Percentiles rank a stretch among this genome's conserved stretches.
These are phyloP conservation scores for Colletotrichum navitas DNA, from an alignment of 2,329 filamentous ascomycete genomes.

Conservation along the genomic window DNA sequence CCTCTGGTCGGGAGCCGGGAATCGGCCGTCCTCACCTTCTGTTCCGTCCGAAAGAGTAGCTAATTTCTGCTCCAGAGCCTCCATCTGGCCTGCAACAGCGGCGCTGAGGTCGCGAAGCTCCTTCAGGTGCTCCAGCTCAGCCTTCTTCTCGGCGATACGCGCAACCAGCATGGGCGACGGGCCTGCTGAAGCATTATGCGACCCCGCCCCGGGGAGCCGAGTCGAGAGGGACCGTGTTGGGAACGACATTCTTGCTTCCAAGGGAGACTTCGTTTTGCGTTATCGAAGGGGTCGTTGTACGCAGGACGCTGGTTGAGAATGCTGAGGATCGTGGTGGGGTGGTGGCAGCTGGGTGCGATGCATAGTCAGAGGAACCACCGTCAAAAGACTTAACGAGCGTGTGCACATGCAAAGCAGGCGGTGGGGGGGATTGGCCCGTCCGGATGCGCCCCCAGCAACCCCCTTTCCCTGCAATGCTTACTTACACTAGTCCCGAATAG, in stretches of 20 bases:
- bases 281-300: not conserved
- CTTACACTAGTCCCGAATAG: constrained; percentile 38
- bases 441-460: constrained; percentile 40
- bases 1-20: not conserved
- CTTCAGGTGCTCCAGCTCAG: constrained; percentile 82
- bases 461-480: constrained; percentile 3
- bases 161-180: constrained; percentile 79
- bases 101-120: constrained; percentile 84
- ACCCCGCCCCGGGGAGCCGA: constrained; percentile 74
- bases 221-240: constrained; percentile 70
- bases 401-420: constrained; percentile 34
- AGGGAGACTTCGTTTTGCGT: not conserved
- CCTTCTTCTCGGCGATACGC: constrained; percentile 87
- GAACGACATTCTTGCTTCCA: constrained; percentile 62
- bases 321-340: constrained; percentile 1
- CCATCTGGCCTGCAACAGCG: constrained; percentile 84
- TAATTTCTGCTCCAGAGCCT: constrained; percentile 82
- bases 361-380: not conserved
- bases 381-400: constrained; percentile 6
- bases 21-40: constrained; percentile 67
- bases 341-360: constrained; percentile 7
- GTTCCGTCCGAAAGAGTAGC: constrained; percentile 84
- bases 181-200: constrained; percentile 60
- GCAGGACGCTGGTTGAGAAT: not conserved
- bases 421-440: constrained; percentile 15